Percentiles rank a stretch among this genome's conserved stretches.
Conservation (phyloP, 192 early-diverging fungal species). For the Rhizophagus prolifer region DNA sequence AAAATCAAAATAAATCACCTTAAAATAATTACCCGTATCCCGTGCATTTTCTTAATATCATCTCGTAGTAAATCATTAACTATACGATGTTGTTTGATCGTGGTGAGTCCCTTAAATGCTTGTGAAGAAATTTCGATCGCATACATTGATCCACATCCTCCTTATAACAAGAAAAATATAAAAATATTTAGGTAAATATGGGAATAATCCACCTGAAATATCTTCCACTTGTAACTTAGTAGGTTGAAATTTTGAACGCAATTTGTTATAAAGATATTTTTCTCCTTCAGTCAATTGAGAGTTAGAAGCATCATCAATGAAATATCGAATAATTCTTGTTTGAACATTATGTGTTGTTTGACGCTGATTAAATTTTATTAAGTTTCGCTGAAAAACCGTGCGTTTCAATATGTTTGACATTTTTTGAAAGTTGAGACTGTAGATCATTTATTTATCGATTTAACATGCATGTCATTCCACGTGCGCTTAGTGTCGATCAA, state of each 20-base stretch:
- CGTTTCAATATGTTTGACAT: too few species aligned
- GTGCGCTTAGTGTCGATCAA: neutral
- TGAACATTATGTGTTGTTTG: neutral
- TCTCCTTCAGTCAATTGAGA: constrained; percentile 59
- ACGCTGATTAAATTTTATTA: neutral
- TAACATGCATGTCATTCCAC: too few species aligned
- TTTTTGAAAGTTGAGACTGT: too few species aligned
- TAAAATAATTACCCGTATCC: constrained; percentile 57
- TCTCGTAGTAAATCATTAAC: constrained; percentile 86
- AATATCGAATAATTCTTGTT: neutral
- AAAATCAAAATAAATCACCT: neutral
- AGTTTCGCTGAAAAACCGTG: neutral
- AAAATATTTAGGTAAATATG: too few species aligned
- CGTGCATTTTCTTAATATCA: constrained; percentile 93
- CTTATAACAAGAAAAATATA: too few species aligned
- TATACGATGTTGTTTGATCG: constrained; percentile 89
- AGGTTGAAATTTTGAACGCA: constrained; percentile 66
- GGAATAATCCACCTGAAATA: constrained; percentile 72
- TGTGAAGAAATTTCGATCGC: constrained; percentile 83
- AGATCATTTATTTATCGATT: too few species aligned
- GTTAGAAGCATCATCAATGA: neutral
- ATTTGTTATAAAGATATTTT: constrained; percentile 72
- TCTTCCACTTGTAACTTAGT: constrained; percentile 74
- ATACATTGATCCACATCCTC: constrained; percentile 98
- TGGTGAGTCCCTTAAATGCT: constrained; percentile 69